These are phyloP conservation scores for Peronospora destructor DNA, from an alignment of 352 stramenopile species.

Conservation along the genomic window DNA sequence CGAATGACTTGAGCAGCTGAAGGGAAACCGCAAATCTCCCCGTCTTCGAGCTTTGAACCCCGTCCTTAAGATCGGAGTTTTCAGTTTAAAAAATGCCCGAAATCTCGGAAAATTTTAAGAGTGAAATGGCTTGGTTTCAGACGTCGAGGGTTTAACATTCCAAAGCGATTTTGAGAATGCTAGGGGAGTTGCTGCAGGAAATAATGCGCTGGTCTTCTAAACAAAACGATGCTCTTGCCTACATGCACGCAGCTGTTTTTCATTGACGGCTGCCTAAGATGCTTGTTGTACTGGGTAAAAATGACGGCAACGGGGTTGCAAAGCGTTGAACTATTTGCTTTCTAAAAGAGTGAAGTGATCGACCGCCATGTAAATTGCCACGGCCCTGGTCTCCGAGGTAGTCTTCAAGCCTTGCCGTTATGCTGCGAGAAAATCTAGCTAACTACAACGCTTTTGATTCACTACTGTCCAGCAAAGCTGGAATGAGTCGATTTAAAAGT, in stretches of 20 bases:
- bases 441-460: background rate
- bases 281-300: background rate
- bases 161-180: conserved; percentile 1
- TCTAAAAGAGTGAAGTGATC: background rate
- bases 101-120: conserved; percentile 2
- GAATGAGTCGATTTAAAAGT: background rate
- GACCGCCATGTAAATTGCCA: background rate
- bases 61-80: conserved; percentile 7
- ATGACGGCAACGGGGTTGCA: background rate
- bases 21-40: conserved; percentile 20
- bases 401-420: too few species aligned
- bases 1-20: conserved; percentile 20
- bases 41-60: conserved; percentile 17
- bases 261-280: conserved; percentile 2
- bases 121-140: conserved; percentile 6
- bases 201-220: background rate
- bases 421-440: background rate
- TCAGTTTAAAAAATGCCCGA: conserved; percentile 1
- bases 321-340: background rate
- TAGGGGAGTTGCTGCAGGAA: conserved; percentile 8
- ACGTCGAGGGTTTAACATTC: conserved; percentile 1
- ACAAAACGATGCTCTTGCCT: conserved; percentile 5
- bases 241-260: conserved; percentile 12
- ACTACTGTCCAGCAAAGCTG: background rate
- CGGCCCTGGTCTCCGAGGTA: too few species aligned